Conservation (phyloP, 305 asterid species). For the Euphrasia arctica region DNA sequence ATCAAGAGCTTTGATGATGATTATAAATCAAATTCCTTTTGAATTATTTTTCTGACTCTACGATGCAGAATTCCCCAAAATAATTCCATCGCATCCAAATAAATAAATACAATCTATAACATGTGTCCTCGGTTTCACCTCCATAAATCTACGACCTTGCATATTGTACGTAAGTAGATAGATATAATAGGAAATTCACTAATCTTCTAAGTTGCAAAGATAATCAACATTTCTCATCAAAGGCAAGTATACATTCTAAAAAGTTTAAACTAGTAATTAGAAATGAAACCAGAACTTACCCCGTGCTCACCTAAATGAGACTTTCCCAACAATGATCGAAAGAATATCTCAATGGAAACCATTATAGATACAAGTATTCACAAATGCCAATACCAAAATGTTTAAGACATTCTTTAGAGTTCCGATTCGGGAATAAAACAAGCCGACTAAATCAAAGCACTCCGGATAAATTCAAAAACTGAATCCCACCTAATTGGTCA, state of each 20-base stretch:
- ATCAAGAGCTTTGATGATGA: too few relatives aligned
- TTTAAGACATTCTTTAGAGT: not conserved
- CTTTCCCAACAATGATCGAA: not conserved
- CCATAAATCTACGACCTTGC: conserved; percentile 3
- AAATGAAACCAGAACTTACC: too few relatives aligned
- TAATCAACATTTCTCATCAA: not conserved
- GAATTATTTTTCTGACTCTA: not conserved
- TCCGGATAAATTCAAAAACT: not conserved
- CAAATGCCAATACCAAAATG: not conserved
- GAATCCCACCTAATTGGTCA: not conserved
- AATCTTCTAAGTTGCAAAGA: not conserved
- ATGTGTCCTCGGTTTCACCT: conserved; percentile 5
- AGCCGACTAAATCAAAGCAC: not conserved
- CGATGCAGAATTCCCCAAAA: not conserved
- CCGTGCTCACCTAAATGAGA: too few relatives aligned
- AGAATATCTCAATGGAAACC: conserved; percentile 1
- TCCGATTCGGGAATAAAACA: not conserved
- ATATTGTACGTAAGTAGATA: not conserved
- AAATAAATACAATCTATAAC: not conserved
- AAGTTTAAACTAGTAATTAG: not conserved
- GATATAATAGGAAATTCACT: conserved; percentile 7
- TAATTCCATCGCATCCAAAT: too few relatives aligned
- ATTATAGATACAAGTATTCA: not conserved
- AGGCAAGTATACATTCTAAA: not conserved
- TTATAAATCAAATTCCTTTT: too few relatives aligned